phyloP scores from a whole-genome alignment of 192 early-diverging fungal genomes.

The Entrophospora sp. region DNA sequence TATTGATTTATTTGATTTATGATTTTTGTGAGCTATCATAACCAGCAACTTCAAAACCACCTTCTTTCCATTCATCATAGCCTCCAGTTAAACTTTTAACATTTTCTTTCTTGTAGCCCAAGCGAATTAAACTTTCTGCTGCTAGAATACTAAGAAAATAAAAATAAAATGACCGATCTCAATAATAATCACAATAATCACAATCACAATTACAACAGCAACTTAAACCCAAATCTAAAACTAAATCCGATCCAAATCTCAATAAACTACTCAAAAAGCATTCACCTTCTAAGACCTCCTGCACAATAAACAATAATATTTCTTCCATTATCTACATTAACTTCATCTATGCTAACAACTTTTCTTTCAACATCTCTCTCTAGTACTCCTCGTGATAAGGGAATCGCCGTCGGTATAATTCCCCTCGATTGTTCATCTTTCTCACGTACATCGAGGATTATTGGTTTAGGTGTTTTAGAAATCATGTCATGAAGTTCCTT shows the following conservation, averaged over 20 bases:
- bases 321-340: constrained; percentile 31
- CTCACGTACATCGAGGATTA: constrained; percentile 45
- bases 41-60: constrained; percentile 35
- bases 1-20: background rate
- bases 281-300: constrained; percentile 30
- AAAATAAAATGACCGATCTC: no score
- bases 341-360: constrained; percentile 30
- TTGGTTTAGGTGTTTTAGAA: background rate
- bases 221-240: no score
- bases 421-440: constrained; percentile 32
- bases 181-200: no score
- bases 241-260: background rate
- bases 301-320: constrained; percentile 47
- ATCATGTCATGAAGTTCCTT: background rate
- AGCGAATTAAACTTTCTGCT: constrained; percentile 37
- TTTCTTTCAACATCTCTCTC: constrained; percentile 40
- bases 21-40: background rate
- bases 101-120: constrained; percentile 34
- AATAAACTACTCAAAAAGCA: background rate
- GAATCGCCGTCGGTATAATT: constrained; percentile 41
- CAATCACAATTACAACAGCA: no score
- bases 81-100: constrained; percentile 41
- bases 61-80: constrained; percentile 41
- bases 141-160: constrained; percentile 35
- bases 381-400: constrained; percentile 36